Conservation (phyloP, 768 basidiomycete species). For the Auricularia heimuer region DNA sequence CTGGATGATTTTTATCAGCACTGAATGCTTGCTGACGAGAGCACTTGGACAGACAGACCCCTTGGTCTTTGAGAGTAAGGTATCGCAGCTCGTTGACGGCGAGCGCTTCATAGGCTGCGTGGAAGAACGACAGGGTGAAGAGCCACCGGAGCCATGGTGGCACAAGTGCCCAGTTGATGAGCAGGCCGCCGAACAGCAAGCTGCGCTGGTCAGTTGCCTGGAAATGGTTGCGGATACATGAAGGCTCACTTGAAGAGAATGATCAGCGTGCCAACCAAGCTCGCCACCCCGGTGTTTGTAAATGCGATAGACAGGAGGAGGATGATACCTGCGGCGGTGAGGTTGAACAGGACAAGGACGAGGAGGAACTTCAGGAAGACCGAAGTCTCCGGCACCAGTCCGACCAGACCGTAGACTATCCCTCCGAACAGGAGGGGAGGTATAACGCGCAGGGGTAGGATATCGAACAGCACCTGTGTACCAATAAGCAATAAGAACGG, state of each 20-base stretch:
- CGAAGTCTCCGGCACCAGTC: constrained; percentile 80
- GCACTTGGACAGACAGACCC: constrained; percentile 36
- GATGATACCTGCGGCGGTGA: constrained; percentile 88
- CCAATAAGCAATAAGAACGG: not conserved
- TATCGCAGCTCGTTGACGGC: constrained; percentile 95
- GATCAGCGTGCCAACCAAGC: constrained; percentile 84
- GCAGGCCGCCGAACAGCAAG: constrained; percentile 85
- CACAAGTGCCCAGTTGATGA: constrained; percentile 89
- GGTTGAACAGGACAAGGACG: constrained; percentile 89
- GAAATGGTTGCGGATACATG: not conserved
- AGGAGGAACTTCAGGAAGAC: constrained; percentile 99
- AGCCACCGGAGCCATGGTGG: constrained; percentile 68
- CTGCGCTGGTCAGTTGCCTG: constrained; percentile 29
- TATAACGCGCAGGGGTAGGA: constrained; percentile 85
- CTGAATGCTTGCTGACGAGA: too few relatives aligned
- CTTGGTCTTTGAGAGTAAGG: constrained; percentile 82
- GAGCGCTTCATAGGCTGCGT: constrained; percentile 94
- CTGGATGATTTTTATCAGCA: too few relatives aligned
- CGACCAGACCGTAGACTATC: constrained; percentile 90
- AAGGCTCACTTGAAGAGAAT: constrained; percentile 93
- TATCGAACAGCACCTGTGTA: constrained; percentile 82
- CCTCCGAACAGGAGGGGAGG: constrained; percentile 93
- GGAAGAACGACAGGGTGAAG: constrained; percentile 92
- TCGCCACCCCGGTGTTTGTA: constrained; percentile 78
- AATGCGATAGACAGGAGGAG: constrained; percentile 85